Conservation (phyloP, 2,329 filamentous ascomycete genomes). For the Fusarium redolens region DNA sequence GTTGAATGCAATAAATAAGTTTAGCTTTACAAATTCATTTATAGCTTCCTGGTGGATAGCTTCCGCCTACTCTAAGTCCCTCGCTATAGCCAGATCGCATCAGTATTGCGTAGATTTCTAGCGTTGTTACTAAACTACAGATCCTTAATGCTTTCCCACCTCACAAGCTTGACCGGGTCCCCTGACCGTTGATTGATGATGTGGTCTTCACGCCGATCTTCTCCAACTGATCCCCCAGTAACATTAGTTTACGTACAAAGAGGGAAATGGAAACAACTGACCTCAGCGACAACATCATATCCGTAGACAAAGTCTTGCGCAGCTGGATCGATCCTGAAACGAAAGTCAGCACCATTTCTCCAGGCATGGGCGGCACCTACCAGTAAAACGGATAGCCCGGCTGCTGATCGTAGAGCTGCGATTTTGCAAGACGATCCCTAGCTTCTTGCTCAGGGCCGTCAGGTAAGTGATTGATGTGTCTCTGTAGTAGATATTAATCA, state of each 20-base stretch:
- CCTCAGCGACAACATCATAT: not conserved
- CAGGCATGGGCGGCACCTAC: not conserved
- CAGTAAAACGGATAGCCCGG: not conserved
- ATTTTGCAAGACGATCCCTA: not conserved
- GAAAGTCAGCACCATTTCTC: not conserved
- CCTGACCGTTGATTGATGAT: not conserved
- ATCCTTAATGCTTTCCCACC: accelerated
- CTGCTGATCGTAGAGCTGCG: not conserved
- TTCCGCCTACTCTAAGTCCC: too few relatives aligned
- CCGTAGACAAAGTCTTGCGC: not conserved
- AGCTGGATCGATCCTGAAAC: not conserved
- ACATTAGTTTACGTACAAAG: not conserved
- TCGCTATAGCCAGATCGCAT: too few relatives aligned
- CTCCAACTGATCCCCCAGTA: not conserved
- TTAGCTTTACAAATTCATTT: not conserved
- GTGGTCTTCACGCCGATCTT: not conserved
- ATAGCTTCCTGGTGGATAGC: not conserved
- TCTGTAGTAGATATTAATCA: accelerated
- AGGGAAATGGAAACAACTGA: not conserved
- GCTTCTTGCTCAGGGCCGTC: not conserved
- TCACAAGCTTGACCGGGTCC: not conserved
- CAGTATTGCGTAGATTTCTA: too few relatives aligned
- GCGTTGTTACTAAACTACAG: too few relatives aligned
- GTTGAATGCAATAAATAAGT: not conserved
- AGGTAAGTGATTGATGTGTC: not conserved